Base-by-base conservation (phyloP, 306 rosid genomes). In the Cicer pinnatifidum region DNA sequence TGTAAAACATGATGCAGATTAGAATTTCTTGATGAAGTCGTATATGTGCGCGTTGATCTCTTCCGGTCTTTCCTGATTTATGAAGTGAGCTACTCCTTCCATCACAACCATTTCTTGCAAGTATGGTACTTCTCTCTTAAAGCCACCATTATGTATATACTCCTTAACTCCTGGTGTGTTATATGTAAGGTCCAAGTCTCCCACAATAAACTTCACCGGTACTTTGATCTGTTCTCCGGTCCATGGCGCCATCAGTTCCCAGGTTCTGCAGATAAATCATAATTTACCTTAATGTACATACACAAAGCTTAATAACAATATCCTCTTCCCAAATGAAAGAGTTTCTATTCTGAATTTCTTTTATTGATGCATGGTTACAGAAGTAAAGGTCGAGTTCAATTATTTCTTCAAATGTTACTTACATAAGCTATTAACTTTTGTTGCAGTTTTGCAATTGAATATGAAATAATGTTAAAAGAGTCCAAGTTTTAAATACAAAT, bases 181-280 rank as follows among this genome's bases (percentile, higher is more conserved):
- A 13, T 88, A 90, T 53, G 92, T 81, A 37, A 78, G 10, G 84
- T 89, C 90, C 33, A 82, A 77, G 41, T 87, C 94, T 40, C 94
- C 94, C 69, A 87, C 88, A 51, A 89, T 90, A 72, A 85, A 88
- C 80, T 90, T 90, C 1, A 80, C 86, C 0, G 96, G 96, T 17
- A 88, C 91, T 79, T 90, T 85, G 57, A 89, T 73, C 72, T 84
- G 91, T 40, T 57, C 82, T 20, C 87, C 82, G 7, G 91, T 85
- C 95, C 95, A 90, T 1, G 88, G 75, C 6, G 87, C 96, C 0
- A 84, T 88, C 38, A 90, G 83, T 76, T 90, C 96, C 96, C 96
- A 90, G 69, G 80, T 86, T 82, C 96, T 90, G 90, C 86, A 84
- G 9, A 60, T 48, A 84, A 45, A 72, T 47, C 37, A 61, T 28